Conservation (phyloP, 192 early-diverging fungal species). For the Coemansia sp. region DNA sequence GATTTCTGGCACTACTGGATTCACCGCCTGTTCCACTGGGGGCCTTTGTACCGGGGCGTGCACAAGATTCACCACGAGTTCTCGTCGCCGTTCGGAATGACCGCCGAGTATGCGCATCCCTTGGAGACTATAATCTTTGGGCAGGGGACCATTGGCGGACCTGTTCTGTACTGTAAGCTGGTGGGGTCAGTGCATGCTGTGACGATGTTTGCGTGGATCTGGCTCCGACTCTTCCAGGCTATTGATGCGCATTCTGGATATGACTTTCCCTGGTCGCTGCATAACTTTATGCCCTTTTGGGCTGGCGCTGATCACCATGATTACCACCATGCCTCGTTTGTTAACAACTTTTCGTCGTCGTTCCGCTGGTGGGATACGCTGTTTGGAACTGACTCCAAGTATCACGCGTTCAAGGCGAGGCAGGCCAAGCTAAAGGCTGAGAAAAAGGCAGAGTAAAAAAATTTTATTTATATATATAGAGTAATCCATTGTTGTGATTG, state of each 20-base stretch:
- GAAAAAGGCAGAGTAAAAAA: slow-evolving; percentile 9
- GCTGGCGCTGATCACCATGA: slow-evolving; percentile 93
- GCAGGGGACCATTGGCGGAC: slow-evolving; percentile 80
- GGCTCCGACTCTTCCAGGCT: slow-evolving; percentile 75
- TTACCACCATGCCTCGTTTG: slow-evolving; percentile 84
- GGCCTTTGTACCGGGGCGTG: slow-evolving; percentile 82
- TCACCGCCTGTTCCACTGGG: slow-evolving; percentile 87
- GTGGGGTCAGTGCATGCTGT: slow-evolving; percentile 75
- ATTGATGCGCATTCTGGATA: slow-evolving; percentile 93
- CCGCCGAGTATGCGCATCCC: slow-evolving; percentile 90
- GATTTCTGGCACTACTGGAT: slow-evolving; percentile 92
- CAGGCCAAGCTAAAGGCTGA: slow-evolving; percentile 22
- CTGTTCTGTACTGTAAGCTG: slow-evolving; percentile 67
- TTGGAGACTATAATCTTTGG: slow-evolving; percentile 83
- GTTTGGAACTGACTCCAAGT: slow-evolving; percentile 83
- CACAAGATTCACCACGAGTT: slow-evolving; percentile 96
- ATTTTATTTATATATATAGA: too few relatives aligned
- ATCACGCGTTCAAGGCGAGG: slow-evolving; percentile 59
- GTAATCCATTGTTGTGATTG: too few relatives aligned
- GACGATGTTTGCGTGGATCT: slow-evolving; percentile 86
- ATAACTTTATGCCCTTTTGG: slow-evolving; percentile 85
- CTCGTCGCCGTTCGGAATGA: slow-evolving; percentile 83
- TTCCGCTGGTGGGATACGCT: slow-evolving; percentile 92
- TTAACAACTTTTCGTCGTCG: slow-evolving; percentile 77
- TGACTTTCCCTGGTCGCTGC: slow-evolving; percentile 93